phyloP scores from a whole-genome alignment of 257 asterid species.

The Thymus mandschuricus region DNA sequence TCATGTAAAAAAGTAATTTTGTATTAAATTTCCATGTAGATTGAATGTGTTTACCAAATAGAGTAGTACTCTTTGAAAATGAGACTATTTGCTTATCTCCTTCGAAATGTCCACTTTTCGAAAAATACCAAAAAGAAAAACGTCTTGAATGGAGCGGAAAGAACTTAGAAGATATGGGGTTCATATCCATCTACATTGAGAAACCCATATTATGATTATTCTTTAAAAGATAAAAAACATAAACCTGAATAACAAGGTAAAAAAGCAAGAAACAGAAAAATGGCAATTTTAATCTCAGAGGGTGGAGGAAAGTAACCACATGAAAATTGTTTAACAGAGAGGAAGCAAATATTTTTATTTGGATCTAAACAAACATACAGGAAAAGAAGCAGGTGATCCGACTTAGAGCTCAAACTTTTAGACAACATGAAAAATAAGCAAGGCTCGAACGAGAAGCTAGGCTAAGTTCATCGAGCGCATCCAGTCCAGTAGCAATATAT shows the following conservation, averaged over 20 bases:
- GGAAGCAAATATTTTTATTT: slow-evolving; percentile 6
- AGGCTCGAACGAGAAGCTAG: slow-evolving; percentile 17
- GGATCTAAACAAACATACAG: slow-evolving; percentile 15
- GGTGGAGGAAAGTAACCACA: background rate
- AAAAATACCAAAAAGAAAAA: too few relatives aligned
- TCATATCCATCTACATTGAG: too few relatives aligned
- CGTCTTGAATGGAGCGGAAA: too few relatives aligned
- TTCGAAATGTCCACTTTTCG: too few relatives aligned
- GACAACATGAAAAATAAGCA: slow-evolving; percentile 33
- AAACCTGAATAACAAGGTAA: background rate
- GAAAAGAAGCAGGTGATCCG: background rate
- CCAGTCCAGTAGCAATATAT: slow-evolving; percentile 21
- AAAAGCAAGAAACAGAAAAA: background rate
- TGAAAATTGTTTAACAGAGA: slow-evolving; percentile 15
- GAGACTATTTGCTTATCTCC: too few relatives aligned
- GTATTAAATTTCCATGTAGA: too few relatives aligned
- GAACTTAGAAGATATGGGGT: too few relatives aligned
- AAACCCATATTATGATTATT: too few relatives aligned
- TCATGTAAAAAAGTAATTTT: too few relatives aligned
- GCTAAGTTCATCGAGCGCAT: slow-evolving; percentile 25
- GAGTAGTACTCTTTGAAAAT: too few relatives aligned
- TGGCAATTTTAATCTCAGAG: background rate
- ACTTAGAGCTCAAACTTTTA: slow-evolving; percentile 26
- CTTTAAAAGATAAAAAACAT: too few relatives aligned
- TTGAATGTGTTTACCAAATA: too few relatives aligned